Base-by-base conservation (phyloP, 495 filamentous ascomycete species). In the Penicillium atrosanguineum region DNA sequence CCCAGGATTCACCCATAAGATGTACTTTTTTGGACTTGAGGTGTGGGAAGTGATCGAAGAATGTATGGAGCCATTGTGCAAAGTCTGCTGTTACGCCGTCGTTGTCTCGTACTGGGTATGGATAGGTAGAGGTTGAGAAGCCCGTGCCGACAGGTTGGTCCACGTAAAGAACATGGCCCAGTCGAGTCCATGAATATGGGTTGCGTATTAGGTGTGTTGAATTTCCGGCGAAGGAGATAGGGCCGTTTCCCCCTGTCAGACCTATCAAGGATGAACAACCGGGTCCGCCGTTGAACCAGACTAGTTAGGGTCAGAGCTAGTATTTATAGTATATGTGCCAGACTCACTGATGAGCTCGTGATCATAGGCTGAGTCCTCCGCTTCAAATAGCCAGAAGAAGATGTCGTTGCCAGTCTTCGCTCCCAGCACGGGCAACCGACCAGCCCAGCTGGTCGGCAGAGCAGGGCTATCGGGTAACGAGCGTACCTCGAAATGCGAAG, bases 271-370 rank as follows among this genome's bases (percentile, higher is more conserved):
- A 88, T 31, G 78, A 85, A 68, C 85, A 90, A 20, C 85, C 86
- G 12, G 80, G 80, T 34, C 86, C 87, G 38, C 87, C 86, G 61
- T 88, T 88, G 25, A 89, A 69, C 83, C 84, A 89, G 47, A 88
- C 67, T 68, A 36, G 48, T 18, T 20, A 25, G 0, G n/a, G 16
- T 51, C 46, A 54, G 36, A 37, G 39, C 23, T 39, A 21, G 12
- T 16, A 11, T 20, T 3, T 11, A 41, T 12, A 25, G 28, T 8
- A 23, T 15, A 36, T 15, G 12, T 1, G 11, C 4, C 3, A 44
- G 12, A 61, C 67, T 50, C 37, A 74, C 72, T 67, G 46, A 76
- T 75, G 2, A 77, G 45, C 16, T 72, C 64, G 28, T 73, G 67
- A 50, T 70, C 62, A 16, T 70, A 68, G 3, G 21, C 39, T 19